phyloP scores from a whole-genome alignment of 306 rosid genomes.

The Luffa acutangula region DNA sequence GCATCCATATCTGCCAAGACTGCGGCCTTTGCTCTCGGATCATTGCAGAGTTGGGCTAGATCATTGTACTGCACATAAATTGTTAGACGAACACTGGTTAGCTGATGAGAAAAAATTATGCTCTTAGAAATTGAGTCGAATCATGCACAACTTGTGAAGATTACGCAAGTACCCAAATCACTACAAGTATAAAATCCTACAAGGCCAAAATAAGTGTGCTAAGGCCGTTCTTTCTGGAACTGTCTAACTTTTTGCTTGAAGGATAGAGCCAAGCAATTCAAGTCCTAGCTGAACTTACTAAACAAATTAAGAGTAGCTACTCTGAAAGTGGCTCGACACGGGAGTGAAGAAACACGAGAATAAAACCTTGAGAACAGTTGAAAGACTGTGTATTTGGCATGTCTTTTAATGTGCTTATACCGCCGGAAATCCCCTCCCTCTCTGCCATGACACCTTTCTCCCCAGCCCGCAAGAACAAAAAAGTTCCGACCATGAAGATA shows the following conservation, averaged over 20 bases:
- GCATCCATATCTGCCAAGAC: slow-evolving; percentile 92
- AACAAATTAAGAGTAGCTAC: no score
- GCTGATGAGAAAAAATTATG: background rate
- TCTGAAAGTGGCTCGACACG: no score
- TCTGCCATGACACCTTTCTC: no score
- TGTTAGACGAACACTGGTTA: slow-evolving; percentile 12
- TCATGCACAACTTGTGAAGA: background rate
- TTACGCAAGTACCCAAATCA: background rate
- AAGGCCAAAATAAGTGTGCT: background rate
- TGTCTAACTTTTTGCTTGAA: background rate
- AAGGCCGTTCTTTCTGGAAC: background rate
- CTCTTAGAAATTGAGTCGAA: background rate
- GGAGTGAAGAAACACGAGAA: no score
- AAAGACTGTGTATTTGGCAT: no score
- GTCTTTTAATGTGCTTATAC: no score
- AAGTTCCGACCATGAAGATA: no score
- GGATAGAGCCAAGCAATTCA: background rate
- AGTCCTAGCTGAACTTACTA: background rate
- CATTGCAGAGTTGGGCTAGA: slow-evolving; percentile 62
- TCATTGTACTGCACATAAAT: slow-evolving; percentile 43
- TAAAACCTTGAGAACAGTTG: no score
- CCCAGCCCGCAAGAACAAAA: no score
- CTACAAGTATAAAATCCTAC: background rate
- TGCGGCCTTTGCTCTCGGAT: slow-evolving; percentile 68
- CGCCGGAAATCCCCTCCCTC: no score